A percentile compares a stretch with the other conserved stretches of the same genome.
Conservation (phyloP, 75 land plant genomes). For the Ceratopteris richardii region DNA sequence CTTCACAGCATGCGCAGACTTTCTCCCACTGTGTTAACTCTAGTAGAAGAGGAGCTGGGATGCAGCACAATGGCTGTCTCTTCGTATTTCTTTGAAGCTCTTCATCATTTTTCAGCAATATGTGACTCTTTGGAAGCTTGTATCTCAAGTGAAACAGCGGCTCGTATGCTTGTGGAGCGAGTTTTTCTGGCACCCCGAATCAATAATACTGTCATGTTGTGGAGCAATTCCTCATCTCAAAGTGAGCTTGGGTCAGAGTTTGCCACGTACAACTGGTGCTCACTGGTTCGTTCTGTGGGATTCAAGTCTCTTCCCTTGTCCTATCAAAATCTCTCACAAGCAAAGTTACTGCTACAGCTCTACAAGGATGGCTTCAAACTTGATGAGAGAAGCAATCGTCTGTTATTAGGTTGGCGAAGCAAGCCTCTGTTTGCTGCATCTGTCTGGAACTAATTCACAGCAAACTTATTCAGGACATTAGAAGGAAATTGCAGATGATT, state of each 20-base stretch:
- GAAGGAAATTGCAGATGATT: too few species aligned
- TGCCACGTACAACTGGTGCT: neutral
- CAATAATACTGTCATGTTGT: neutral
- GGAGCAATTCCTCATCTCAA: neutral
- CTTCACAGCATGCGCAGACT: slow-evolving; percentile 23
- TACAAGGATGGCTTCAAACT: slow-evolving; percentile 57
- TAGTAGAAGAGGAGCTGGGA: slow-evolving; percentile 37
- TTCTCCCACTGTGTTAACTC: slow-evolving; percentile 20
- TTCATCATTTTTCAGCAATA: slow-evolving; percentile 52
- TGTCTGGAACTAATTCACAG: slow-evolving; percentile 34
- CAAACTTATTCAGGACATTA: too few species aligned
- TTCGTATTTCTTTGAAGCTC: slow-evolving; percentile 26
- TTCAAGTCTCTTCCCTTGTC: slow-evolving; percentile 24
- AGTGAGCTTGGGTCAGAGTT: neutral
- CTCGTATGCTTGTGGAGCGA: slow-evolving; percentile 39
- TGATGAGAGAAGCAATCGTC: slow-evolving; percentile 24
- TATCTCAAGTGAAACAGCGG: too few species aligned
- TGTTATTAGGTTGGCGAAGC: slow-evolving; percentile 50
- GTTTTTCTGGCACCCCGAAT: slow-evolving; percentile 45
- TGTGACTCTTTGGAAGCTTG: slow-evolving; percentile 57
- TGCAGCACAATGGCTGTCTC: neutral
- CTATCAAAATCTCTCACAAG: slow-evolving; percentile 46
- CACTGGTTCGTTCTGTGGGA: slow-evolving; percentile 9
- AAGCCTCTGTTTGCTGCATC: slow-evolving; percentile 44
- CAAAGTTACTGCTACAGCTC: slow-evolving; percentile 40